Base-by-base conservation (phyloP, 345 rosid species). In the Salix caprea region DNA sequence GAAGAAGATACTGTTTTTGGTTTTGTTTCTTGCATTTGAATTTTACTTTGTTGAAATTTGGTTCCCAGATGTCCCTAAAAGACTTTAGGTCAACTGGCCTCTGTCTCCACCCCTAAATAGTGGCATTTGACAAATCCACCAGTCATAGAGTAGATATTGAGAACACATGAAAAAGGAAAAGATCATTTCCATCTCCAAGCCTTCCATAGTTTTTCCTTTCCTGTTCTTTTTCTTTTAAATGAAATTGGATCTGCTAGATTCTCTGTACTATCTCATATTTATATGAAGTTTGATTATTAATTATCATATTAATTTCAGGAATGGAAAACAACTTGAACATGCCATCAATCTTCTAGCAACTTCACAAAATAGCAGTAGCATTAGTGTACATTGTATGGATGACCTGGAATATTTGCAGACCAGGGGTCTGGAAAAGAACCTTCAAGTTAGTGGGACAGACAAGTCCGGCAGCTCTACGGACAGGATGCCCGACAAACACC, bases 281-380 rank as follows among this genome's bases (percentile, higher is more conserved):
- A 14, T 26, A 21, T 37, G 67, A 69, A 85, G 71, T 54, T 37
- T n/a, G 68, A 74, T 69, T 69, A 39, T 69, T 16, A 52, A 74
- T 66, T 69, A 32, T 69, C n/a, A 52, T 65, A 62, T 74, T 36
- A 65, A 60, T 85, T 86, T 87, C 93, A 86, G 98, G 91, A 70
- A 94, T 94, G 98, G 98, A 91, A 87, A 87, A 92, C 48, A 85
- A 80, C 82, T 88, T 81, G 88, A 85, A 46, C 76, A 77, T 54
- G 81, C 81, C 24, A 66, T 78, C 68, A 79, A 86, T 73, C 82
- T 79, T 76, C 77, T 84, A 82, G 74, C 81, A 76, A 82, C 62
- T 68, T 81, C 86, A 71, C 36, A 66, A 37, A 72, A 78, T 71
- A 80, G 79, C 69, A 64, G 61, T 66, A 65, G 73, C 76, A 82